Evolutionary conservation across 805 yeast species (phyloP).

Genomic region (Saccharomycopsis fermentans): DNA sequence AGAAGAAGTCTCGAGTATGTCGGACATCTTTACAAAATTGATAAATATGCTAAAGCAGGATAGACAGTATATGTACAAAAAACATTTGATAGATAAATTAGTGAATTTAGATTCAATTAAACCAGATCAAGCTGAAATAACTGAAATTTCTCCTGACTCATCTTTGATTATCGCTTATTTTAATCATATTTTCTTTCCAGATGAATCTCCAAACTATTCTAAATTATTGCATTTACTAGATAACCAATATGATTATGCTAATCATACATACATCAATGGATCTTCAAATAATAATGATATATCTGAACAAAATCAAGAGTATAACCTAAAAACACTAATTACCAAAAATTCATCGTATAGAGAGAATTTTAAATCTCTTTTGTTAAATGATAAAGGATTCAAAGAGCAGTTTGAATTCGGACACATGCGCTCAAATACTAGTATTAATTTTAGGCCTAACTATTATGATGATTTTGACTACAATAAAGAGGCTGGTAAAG

Average conservation of each 20-base stretch:
- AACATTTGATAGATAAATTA: not conserved
- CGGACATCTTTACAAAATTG: constrained; percentile 3
- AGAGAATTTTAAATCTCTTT: constrained; percentile 9
- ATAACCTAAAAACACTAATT: constrained; percentile 9
- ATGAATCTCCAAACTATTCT: constrained; percentile 8
- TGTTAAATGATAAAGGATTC: constrained; percentile 16
- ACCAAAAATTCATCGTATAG: constrained; percentile 9
- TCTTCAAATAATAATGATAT: not conserved
- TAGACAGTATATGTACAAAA: not conserved
- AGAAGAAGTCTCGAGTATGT: constrained; percentile 11
- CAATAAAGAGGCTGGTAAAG: constrained; percentile 1
- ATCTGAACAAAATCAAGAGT: constrained; percentile 13
- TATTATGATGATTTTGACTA: constrained; percentile 1
- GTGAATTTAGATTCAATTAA: not conserved
- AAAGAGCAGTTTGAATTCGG: constrained; percentile 12
- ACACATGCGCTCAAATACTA: constrained; percentile 12
- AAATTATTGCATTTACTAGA: constrained; percentile 9
- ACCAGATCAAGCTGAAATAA: not conserved
- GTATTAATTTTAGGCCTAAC: constrained; percentile 11
- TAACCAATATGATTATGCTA: constrained; percentile 1
- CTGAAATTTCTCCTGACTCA: constrained; percentile 10
- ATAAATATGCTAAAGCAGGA: constrained; percentile 6
- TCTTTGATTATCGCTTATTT: constrained; percentile 11
- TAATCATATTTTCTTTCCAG: constrained; percentile 2
- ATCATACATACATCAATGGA: not conserved